Conservation (phyloP, 2,329 filamentous ascomycete genomes). For the Chalaropsis thielavioides region DNA sequence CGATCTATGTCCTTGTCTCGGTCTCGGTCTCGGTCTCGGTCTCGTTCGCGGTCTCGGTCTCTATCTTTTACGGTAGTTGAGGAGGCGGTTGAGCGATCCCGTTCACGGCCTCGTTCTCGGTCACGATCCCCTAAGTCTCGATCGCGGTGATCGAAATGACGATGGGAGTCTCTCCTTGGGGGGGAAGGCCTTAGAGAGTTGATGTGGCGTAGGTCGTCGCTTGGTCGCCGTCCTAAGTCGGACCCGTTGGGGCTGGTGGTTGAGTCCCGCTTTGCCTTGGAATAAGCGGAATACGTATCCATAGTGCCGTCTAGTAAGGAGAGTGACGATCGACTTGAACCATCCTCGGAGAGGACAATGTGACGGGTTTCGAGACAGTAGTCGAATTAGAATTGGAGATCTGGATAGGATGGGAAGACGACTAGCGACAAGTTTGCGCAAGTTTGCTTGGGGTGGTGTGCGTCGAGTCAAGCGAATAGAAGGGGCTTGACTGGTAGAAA, state of each 20-base stretch:
- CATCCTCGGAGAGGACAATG: conserved; percentile 15
- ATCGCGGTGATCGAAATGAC: conserved; percentile 6
- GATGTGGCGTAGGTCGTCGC: conserved; percentile 3
- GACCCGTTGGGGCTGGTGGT: conserved; percentile 6
- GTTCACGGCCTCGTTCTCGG: conserved; percentile 10
- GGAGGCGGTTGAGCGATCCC: conserved; percentile 5
- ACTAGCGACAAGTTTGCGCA: neutral
- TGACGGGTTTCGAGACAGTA: neutral
- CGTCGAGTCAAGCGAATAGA: neutral
- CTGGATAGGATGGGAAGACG: neutral
- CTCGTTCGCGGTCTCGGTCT: neutral
- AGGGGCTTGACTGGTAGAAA: neutral
- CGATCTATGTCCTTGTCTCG: conserved; percentile 9
- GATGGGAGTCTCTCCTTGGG: conserved; percentile 1
- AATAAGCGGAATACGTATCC: conserved; percentile 14
- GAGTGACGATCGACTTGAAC: conserved; percentile 9
- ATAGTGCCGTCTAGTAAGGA: conserved; percentile 12
- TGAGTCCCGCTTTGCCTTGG: conserved; percentile 14
- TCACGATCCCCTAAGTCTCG: conserved; percentile 14
- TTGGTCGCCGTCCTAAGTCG: conserved; percentile 1
- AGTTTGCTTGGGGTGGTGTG: neutral
- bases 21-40: conserved; percentile 12
- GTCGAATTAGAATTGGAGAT: neutral
- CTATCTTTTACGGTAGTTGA: conserved; percentile 19
- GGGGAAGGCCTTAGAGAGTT: neutral